A percentile compares a stretch with the other conserved stretches of the same genome.
Evolutionary conservation across 1,284 basidiomycete species (phyloP).

Genomic region (Wolfiporia cocos): DNA sequence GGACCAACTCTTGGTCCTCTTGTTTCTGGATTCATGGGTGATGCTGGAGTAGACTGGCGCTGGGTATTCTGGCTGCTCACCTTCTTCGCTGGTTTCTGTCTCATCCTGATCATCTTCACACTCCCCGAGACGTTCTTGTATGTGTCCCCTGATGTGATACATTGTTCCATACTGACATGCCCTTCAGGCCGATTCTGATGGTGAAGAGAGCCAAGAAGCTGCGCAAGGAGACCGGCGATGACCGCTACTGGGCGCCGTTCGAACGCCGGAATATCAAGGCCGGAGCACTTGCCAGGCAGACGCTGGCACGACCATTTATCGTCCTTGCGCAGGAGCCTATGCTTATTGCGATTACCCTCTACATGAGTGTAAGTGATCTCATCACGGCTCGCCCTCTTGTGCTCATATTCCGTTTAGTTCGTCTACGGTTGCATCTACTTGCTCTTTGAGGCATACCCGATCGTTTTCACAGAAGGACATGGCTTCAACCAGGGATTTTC

Average conservation of each 20-base stretch:
- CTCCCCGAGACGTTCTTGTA: constrained; percentile 71
- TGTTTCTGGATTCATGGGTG: constrained; percentile 50
- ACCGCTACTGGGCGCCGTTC: constrained; percentile 41
- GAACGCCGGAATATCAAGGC: constrained; percentile 27
- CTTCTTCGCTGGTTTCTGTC: constrained; percentile 52
- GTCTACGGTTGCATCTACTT: constrained; percentile 42
- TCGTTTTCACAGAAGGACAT: constrained; percentile 27
- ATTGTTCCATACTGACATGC: neutral
- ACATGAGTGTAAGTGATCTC: constrained; percentile 34
- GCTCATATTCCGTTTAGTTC: constrained; percentile 20
- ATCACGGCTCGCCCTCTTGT: neutral
- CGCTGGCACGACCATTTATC: constrained; percentile 34
- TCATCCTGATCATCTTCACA: constrained; percentile 52
- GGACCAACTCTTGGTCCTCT: constrained; percentile 67
- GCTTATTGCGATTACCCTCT: constrained; percentile 36
- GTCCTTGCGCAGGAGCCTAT: constrained; percentile 40
- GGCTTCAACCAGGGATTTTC: constrained; percentile 33
- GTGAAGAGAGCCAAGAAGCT: constrained; percentile 21
- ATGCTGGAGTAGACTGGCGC: constrained; percentile 50
- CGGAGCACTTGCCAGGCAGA: constrained; percentile 25
- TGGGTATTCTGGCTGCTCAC: constrained; percentile 78
- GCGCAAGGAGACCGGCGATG: constrained; percentile 45
- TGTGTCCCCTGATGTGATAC: constrained; percentile 10
- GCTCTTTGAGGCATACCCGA: constrained; percentile 30
- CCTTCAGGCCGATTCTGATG: constrained; percentile 41